phyloP scores from a whole-genome alignment of 139 green algal genomes.

The Penium margaritaceum region DNA sequence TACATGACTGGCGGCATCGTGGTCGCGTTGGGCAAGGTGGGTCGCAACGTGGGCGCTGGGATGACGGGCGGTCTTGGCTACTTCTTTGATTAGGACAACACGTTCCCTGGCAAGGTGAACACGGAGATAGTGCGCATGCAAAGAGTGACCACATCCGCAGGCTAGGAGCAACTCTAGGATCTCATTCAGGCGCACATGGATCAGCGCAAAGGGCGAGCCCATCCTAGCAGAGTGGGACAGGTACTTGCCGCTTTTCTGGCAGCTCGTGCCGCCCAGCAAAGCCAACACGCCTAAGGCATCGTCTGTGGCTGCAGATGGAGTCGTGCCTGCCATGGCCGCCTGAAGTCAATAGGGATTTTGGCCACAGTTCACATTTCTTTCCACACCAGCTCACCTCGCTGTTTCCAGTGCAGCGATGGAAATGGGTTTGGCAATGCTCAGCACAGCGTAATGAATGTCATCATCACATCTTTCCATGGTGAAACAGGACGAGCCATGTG shows the following conservation, averaged over 20 bases:
- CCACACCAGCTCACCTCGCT: no score
- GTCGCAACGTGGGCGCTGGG: slow-evolving; percentile 86
- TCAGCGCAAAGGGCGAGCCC: slow-evolving; percentile 59
- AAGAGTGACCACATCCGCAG: slow-evolving; percentile 68
- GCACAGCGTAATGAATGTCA: no score
- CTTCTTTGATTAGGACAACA: slow-evolving; percentile 68
- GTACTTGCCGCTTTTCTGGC: slow-evolving; percentile 79
- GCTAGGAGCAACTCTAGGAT: slow-evolving; percentile 72
- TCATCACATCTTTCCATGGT: no score
- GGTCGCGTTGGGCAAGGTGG: slow-evolving; percentile 74
- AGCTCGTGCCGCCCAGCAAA: slow-evolving; percentile 86
- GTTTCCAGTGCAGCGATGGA: no score
- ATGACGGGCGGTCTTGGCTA: slow-evolving; percentile 82
- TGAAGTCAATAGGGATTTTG: no score
- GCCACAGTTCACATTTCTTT: no score
- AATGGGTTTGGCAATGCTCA: no score
- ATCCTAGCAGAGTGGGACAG: slow-evolving; percentile 74
- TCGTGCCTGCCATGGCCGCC: slow-evolving; percentile 9
- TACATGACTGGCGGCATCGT: slow-evolving; percentile 89
- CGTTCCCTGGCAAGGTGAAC: slow-evolving; percentile 56
- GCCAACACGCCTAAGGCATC: slow-evolving; percentile 58
- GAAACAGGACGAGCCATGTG: no score
- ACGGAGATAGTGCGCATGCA: slow-evolving; percentile 67
- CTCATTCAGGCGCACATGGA: slow-evolving; percentile 71
- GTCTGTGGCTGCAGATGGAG: slow-evolving; percentile 4